Evolutionary conservation across 2,329 filamentous ascomycete genomes (phyloP), one percentile per base, ranked within the genome.

Genomic region (Venturia carpophila): DNA sequence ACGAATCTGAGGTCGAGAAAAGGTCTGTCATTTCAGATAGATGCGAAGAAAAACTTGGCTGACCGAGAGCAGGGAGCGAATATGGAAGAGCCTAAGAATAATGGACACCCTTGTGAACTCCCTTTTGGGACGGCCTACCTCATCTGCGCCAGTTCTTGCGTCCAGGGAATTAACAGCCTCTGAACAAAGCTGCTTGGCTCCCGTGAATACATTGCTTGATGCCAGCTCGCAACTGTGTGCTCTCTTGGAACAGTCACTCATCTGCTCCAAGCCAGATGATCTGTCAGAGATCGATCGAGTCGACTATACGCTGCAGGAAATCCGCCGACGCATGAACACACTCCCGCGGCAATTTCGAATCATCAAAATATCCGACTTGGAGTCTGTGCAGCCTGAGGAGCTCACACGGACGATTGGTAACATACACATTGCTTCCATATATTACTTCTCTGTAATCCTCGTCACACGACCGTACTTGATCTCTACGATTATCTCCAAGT

Each of bases 371-470:
- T 43, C 69, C 67, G 45, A 66, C 37, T 43, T 69, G 34, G 43
- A 70, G 60, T 55, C 68, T 68, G 60, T 69, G 68, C 60, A 67
- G 37, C 41, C 67, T 58, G 66, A 65, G 5, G 69, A 69, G 2
- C 71, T 71, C 52, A 73, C 76, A 21, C 75, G 74, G 0, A 76
- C 78, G 1, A 77, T 83, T 34, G 79, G 79, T 0, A 83, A 78
- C 30, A 75, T 84, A 1, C 82, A 85, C 64, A 78, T 86, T 6
- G 80, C 82, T 0, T 85, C 83, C 65, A 73, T 81, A 0, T 86
- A 86, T 68, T 84, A 86, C 68, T 83, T 85, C 64, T 81, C 82
- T 0, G 81, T 85, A 0, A 85, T 83, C 24, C 70, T 85, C 0
- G 80, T 82, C 2, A 84, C 83, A 0, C 75, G 83, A 0, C 83